A percentile compares a stretch with the other conserved stretches of the same genome.
Evolutionary conservation across 2,329 filamentous ascomycete genomes (phyloP).

Genomic region (Magnaporthiopsis rhizophila): DNA sequence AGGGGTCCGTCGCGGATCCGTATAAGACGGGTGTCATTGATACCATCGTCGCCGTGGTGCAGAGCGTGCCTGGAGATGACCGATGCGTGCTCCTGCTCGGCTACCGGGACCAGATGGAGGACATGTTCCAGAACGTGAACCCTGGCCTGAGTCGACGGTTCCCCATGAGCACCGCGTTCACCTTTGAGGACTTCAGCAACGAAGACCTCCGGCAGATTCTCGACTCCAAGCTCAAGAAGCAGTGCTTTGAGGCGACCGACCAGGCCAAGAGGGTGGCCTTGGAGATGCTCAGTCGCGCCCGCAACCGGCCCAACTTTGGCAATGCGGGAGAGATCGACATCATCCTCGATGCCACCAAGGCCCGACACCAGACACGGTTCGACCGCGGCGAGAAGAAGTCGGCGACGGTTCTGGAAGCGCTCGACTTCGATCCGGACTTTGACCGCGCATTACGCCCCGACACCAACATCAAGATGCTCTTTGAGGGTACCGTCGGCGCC

Average conservation of each 20-base stretch:
- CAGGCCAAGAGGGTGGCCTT: constrained; percentile 45
- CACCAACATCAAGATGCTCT: constrained; percentile 44
- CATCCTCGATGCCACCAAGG: constrained; percentile 51
- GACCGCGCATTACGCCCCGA: constrained; percentile 39
- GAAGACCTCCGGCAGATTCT: constrained; percentile 51
- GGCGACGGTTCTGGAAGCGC: constrained; percentile 20
- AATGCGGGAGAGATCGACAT: constrained; percentile 71
- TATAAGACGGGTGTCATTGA: constrained; percentile 62
- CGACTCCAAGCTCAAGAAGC: constrained; percentile 50
- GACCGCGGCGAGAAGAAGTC: constrained; percentile 15
- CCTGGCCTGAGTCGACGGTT: constrained; percentile 62
- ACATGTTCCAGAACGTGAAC: constrained; percentile 68
- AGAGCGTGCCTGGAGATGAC: constrained; percentile 62
- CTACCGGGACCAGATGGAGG: constrained; percentile 60
- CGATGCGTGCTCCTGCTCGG: constrained; percentile 65
- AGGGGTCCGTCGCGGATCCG: constrained; percentile 21
- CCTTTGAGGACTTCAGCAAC: constrained; percentile 60
- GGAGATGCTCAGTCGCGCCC: constrained; percentile 51
- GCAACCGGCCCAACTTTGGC: constrained; percentile 59
- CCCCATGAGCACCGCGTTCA: constrained; percentile 53
- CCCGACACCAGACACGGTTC: constrained; percentile 22
- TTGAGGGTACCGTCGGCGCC: constrained; percentile 50
- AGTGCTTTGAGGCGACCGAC: constrained; percentile 43
- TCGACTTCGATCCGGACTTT: constrained; percentile 53
- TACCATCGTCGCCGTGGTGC: constrained; percentile 66